Evolutionary conservation across 768 basidiomycete species (phyloP).

Genomic region (Tulasnella sp.): DNA sequence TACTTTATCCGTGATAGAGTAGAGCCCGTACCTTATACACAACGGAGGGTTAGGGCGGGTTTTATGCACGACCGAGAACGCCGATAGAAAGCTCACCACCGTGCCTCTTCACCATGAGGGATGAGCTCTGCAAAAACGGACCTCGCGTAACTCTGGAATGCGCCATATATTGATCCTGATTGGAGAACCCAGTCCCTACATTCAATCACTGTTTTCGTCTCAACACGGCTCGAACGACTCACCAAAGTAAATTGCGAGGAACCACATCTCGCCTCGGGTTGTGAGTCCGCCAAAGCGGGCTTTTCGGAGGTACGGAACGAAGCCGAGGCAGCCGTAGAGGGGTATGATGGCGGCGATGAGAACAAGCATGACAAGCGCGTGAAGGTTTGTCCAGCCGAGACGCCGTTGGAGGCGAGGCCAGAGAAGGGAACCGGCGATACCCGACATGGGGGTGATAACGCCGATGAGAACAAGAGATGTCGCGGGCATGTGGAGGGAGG

Average conservation of each 20-base stretch:
- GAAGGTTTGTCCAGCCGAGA: constrained; percentile 51
- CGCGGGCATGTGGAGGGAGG: constrained; percentile 65
- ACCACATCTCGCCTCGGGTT: constrained; percentile 75
- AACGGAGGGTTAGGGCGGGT: no score
- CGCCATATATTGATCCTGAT: constrained; percentile 58
- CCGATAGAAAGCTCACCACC: constrained; percentile 44
- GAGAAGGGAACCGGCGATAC: constrained; percentile 72
- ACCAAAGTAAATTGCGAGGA: constrained; percentile 73
- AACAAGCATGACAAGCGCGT: constrained; percentile 55
- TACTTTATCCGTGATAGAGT: constrained; percentile 84
- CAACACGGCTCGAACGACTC: constrained; percentile 19
- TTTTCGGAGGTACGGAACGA: constrained; percentile 35
- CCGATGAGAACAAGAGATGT: constrained; percentile 70
- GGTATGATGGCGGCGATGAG: constrained; percentile 54
- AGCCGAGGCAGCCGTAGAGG: constrained; percentile 71
- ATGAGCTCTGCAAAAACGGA: constrained; percentile 80
- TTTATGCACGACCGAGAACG: background rate
- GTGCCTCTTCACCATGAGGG: constrained; percentile 76
- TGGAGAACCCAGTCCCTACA: background rate
- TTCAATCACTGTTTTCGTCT: background rate
- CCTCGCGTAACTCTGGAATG: constrained; percentile 82
- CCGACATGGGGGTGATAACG: constrained; percentile 59
- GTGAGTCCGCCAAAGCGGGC: constrained; percentile 59
- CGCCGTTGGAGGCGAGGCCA: constrained; percentile 65
- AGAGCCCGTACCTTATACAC: constrained; percentile 53